Conservation (phyloP, 1,284 basidiomycete species). For the Fomitopsis pinicola region DNA sequence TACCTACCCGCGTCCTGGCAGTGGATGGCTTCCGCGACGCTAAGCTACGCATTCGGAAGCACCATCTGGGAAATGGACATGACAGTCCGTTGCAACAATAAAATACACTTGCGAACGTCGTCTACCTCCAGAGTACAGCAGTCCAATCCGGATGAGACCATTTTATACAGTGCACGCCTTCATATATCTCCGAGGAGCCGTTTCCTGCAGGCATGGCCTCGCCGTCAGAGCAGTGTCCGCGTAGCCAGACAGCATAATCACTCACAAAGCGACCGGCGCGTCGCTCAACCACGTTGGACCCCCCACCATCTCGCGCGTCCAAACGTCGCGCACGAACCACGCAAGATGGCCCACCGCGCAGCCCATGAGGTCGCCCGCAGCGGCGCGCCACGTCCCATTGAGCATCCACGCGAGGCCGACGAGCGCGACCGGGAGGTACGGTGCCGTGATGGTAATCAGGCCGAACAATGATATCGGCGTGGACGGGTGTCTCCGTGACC, state of each 20-base stretch:
- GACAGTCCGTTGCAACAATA: background rate
- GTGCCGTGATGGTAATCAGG: conserved; percentile 89
- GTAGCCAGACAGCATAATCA: conserved; percentile 16
- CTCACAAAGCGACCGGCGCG: conserved; percentile 78
- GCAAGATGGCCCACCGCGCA: conserved; percentile 88
- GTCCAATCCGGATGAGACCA: background rate
- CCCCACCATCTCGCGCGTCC: conserved; percentile 88
- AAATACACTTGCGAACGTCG: background rate
- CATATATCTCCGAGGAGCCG: conserved; percentile 56
- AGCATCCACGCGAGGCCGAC: conserved; percentile 89
- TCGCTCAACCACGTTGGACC: conserved; percentile 73
- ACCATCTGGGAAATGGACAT: background rate
- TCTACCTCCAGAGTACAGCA: background rate
- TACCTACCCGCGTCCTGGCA: background rate
- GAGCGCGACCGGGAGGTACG: conserved; percentile 90
- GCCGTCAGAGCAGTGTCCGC: conserved; percentile 2
- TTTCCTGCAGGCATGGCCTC: conserved; percentile 38
- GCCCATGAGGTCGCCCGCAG: conserved; percentile 81
- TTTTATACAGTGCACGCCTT: background rate
- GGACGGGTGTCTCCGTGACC: conserved; percentile 91
- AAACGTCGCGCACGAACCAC: conserved; percentile 93
- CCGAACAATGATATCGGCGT: conserved; percentile 96
- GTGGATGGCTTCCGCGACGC: too few relatives aligned
- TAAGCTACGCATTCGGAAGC: background rate
- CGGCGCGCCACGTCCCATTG: conserved; percentile 82